Evolutionary conservation across 352 stramenopile species (phyloP), one percentile per base, ranked within the genome.

Genomic region (Globisporangium splendens): DNA sequence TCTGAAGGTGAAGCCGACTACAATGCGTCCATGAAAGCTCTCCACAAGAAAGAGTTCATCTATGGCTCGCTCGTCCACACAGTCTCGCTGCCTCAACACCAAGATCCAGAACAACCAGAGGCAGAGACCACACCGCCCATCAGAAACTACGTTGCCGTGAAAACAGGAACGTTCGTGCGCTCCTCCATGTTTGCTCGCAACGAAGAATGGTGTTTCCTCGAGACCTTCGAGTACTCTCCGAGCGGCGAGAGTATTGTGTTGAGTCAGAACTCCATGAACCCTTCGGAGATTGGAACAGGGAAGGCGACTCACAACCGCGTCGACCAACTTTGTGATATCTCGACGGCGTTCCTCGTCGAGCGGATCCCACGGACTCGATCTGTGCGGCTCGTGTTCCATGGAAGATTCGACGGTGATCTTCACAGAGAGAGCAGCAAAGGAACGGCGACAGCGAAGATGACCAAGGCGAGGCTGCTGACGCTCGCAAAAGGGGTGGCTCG

Each of bases 11-110:
- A 54, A 7, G 18, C 46, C 7, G 46, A 53, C 8, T 46, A 55
- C 33, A 62, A 62, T 43, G 46, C 55, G 39, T 43, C 38, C 10
- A 62, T 62, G 55, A 62, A 62, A 35, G 44, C 44, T 15, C 55
- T 62, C 22, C 18, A 54, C 38, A 35, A 48, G 33, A 46, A 55
- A 7, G 15, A 62, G 39, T 62, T 62, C 38, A 82, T 84, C 59
- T 82, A 82, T 52, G 75, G 75, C 33, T 77, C 68, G 3, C 41
- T 84, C 5, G 70, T 84, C 42, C 74, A 80, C n/a, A 69, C n/a
- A 31, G 24, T 31, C 2, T 5, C 24, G 24, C 24, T 31, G 5
- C 24, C 24, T 2, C 24, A 22, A 15, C 22, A 15, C 8, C 21
- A 68, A 35, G 54, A 53, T n/a, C 31, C 46, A 0, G 50, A 61